Percentiles rank a stretch among this genome's conserved stretches.
Evolutionary conservation across 768 basidiomycete species (phyloP).

Genomic region (Tylopilus subfusipes): DNA sequence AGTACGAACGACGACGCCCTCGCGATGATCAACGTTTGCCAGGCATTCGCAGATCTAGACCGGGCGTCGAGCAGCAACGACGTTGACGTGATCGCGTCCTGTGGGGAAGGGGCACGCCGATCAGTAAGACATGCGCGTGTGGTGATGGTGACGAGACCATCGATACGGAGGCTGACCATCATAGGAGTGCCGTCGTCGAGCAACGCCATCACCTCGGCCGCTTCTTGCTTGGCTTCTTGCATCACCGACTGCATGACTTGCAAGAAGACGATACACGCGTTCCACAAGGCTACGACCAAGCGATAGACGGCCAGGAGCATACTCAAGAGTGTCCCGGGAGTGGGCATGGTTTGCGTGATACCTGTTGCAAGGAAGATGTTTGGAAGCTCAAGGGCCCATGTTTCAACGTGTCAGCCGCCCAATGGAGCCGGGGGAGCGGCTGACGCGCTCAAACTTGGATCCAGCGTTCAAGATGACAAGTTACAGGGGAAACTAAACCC

Average conservation of each 20-base stretch:
- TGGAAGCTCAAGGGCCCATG: background rate
- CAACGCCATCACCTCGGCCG: conserved; percentile 11
- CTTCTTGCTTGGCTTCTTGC: conserved; percentile 17
- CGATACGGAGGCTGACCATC: conserved; percentile 8
- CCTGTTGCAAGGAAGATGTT: background rate
- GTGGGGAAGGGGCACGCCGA: no score
- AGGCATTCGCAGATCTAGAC: background rate
- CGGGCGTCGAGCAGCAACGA: background rate
- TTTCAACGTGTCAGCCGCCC: conserved; percentile 5
- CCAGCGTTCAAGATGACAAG: no score
- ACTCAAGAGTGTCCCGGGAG: conserved; percentile 1
- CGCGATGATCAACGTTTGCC: conserved; percentile 22
- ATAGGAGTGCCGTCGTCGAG: conserved; percentile 5
- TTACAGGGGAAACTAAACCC: background rate
- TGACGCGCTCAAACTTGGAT: no score
- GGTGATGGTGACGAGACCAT: background rate
- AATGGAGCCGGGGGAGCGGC: no score
- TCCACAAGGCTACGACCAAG: conserved; percentile 4
- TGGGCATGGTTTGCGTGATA: conserved; percentile 4
- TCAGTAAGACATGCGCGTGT: background rate
- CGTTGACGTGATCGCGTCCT: conserved; percentile 8
- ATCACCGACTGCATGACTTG: conserved; percentile 9
- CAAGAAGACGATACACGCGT: conserved; percentile 11
- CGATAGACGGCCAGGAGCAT: conserved; percentile 5
- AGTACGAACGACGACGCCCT: conserved; percentile 19